Evolutionary conservation across 2,329 filamentous ascomycete species (phyloP).

Genomic region (Colletotrichum chlorophyti): DNA sequence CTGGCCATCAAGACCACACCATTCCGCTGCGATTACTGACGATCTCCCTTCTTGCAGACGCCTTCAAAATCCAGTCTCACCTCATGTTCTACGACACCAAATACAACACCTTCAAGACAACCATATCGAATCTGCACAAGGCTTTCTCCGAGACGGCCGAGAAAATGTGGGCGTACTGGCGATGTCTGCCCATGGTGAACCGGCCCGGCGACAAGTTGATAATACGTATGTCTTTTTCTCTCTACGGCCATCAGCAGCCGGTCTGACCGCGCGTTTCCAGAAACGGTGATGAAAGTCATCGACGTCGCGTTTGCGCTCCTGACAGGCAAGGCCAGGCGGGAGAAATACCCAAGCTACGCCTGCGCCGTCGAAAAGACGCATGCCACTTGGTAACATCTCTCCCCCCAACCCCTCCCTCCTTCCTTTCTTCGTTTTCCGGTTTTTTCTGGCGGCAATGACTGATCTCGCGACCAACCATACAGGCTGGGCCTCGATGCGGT

Average conservation of each 20-base stretch:
- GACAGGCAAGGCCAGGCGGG: conserved; percentile 57
- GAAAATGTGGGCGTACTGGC: conserved; percentile 71
- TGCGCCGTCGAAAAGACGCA: conserved; percentile 69
- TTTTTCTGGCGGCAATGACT: too few species aligned
- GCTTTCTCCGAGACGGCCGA: conserved; percentile 79
- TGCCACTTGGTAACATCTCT: conserved; percentile 57
- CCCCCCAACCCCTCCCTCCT: too few species aligned
- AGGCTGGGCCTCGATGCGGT: conserved; percentile 26
- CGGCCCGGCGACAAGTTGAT: conserved; percentile 67
- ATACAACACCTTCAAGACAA: conserved; percentile 74
- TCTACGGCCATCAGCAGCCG: too few species aligned
- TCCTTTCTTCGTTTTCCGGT: too few species aligned
- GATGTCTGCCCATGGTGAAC: conserved; percentile 62
- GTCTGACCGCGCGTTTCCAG: conserved; percentile 44
- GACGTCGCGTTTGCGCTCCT: conserved; percentile 70
- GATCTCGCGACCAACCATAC: background rate
- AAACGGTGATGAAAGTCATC: conserved; percentile 70
- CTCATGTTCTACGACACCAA: conserved; percentile 82
- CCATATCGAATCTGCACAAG: conserved; percentile 77
- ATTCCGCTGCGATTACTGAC: conserved; percentile 19
- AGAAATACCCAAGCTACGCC: conserved; percentile 56
- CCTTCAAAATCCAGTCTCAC: conserved; percentile 86
- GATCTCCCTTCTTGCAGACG: conserved; percentile 47
- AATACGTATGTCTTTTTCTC: conserved; percentile 61
- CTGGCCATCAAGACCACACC: background rate